Evolutionary conservation across 2,329 filamentous ascomycete genomes (phyloP).

Genomic region (Cercospora sp.): DNA sequence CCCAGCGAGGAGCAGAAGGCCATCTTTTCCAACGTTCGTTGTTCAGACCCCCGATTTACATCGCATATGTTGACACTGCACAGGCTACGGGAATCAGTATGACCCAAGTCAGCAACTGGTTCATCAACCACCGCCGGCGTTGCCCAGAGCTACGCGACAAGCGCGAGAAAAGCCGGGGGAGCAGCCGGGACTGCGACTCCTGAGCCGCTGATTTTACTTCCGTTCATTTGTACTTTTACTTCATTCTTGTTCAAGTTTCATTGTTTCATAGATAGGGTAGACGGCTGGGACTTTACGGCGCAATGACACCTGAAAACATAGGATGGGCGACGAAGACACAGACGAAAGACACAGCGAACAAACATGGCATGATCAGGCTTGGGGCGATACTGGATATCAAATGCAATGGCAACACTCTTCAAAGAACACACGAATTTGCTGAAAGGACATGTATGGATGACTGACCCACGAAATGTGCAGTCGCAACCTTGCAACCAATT

Average conservation of each 20-base stretch:
- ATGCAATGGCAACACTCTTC: background rate
- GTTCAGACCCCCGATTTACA: background rate
- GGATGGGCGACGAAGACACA: background rate
- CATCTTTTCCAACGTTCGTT: conserved; percentile 39
- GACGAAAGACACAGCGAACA: background rate
- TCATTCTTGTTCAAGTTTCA: background rate
- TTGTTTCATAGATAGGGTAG: background rate
- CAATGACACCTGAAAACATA: background rate
- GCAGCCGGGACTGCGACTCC: conserved; percentile 19
- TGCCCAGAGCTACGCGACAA: conserved; percentile 43
- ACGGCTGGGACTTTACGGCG: background rate
- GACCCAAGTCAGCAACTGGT: conserved; percentile 46
- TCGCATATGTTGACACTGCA: conserved; percentile 1
- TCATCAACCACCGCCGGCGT: conserved; percentile 43
- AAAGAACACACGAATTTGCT: background rate
- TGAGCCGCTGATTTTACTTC: conserved; percentile 12
- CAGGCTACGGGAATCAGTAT: conserved; percentile 42
- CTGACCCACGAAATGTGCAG: background rate
- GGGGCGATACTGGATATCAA: background rate
- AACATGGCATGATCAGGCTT: background rate
- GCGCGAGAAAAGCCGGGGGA: conserved; percentile 36
- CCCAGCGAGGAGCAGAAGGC: conserved; percentile 43
- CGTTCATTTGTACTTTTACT: conserved; percentile 14
- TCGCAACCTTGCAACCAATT: background rate
- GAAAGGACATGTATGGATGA: background rate